Evolutionary conservation across 129 eudicot genomes (phyloP).

Genomic region (Flaveria robusta): DNA sequence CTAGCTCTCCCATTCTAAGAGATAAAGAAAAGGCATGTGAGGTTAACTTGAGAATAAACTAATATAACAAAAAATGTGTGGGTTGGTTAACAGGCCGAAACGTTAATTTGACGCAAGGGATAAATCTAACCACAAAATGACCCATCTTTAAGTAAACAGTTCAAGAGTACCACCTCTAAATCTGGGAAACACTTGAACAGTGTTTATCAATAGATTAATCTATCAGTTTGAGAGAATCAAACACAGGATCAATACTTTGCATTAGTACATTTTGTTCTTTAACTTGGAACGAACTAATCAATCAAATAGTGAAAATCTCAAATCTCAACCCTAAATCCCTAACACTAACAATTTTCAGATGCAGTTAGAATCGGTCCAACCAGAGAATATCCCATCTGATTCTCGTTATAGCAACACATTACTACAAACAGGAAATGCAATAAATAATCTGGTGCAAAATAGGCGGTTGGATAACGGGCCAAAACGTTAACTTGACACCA

Average conservation of each 20-base stretch:
- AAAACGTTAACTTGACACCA: too few species aligned
- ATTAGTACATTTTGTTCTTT: neutral
- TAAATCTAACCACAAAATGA: neutral
- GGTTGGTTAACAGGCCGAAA: neutral
- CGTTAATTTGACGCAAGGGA: neutral
- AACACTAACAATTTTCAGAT: neutral
- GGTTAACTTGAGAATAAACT: neutral
- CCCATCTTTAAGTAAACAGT: neutral
- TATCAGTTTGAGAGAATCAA: neutral
- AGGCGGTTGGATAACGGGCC: too few species aligned
- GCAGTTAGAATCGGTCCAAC: neutral
- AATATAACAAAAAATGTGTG: too few species aligned
- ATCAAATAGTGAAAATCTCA: neutral
- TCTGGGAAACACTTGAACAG: neutral
- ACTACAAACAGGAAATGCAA: neutral
- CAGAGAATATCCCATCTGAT: neutral
- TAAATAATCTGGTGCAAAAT: too few species aligned
- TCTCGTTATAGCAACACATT: neutral
- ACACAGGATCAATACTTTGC: neutral
- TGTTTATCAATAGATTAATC: neutral
- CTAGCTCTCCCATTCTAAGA: slow-evolving; percentile 75
- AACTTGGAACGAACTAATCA: neutral
- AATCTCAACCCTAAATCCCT: slow-evolving; percentile 1
- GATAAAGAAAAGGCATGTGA: neutral
- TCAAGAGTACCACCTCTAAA: neutral